These are phyloP conservation scores for Pythium sp. DNA, from an alignment of 352 stramenopile genomes.

Conservation along the genomic window DNA sequence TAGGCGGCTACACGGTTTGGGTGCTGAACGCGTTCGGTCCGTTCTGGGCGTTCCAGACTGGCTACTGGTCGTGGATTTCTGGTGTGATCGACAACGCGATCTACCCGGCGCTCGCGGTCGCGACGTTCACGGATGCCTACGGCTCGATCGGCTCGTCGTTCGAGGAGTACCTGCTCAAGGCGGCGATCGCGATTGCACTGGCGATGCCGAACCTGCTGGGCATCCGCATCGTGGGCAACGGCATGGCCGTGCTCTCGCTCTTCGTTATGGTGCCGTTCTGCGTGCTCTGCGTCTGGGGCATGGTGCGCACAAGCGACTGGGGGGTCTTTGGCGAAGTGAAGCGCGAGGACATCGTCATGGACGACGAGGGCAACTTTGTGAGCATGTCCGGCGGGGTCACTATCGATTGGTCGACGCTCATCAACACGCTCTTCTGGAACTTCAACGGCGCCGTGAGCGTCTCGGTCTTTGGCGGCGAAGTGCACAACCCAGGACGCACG, in stretches of 20 bases:
- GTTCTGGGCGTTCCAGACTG: slow-evolving; percentile 84
- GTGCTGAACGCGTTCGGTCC: slow-evolving; percentile 89
- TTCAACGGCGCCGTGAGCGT: slow-evolving; percentile 91
- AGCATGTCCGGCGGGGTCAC: slow-evolving; percentile 33
- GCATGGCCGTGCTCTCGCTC: slow-evolving; percentile 70
- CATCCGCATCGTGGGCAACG: slow-evolving; percentile 83
- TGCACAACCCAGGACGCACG: slow-evolving; percentile 68
- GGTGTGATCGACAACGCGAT: slow-evolving; percentile 92
- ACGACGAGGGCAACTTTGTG: slow-evolving; percentile 31
- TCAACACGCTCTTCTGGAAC: slow-evolving; percentile 97
- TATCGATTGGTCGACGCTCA: slow-evolving; percentile 76
- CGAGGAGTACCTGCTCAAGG: slow-evolving; percentile 43
- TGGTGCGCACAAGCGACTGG: slow-evolving; percentile 31
- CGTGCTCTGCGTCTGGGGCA: slow-evolving; percentile 45
- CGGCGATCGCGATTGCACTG: slow-evolving; percentile 34
- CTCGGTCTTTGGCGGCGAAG: slow-evolving; percentile 87
- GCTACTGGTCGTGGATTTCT: slow-evolving; percentile 83
- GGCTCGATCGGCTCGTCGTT: slow-evolving; percentile 26
- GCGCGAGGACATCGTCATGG: slow-evolving; percentile 32
- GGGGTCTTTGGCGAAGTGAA: slow-evolving; percentile 32
- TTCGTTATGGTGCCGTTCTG: slow-evolving; percentile 92
- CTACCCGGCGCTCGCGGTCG: slow-evolving; percentile 81
- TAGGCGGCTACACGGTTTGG: slow-evolving; percentile 86
- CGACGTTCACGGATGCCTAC: slow-evolving; percentile 39
- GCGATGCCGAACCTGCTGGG: slow-evolving; percentile 44